Evolutionary conservation across 2,329 filamentous ascomycete species (phyloP), one percentile per base, ranked within the genome.

Genomic region (Ilyonectria sp.): DNA sequence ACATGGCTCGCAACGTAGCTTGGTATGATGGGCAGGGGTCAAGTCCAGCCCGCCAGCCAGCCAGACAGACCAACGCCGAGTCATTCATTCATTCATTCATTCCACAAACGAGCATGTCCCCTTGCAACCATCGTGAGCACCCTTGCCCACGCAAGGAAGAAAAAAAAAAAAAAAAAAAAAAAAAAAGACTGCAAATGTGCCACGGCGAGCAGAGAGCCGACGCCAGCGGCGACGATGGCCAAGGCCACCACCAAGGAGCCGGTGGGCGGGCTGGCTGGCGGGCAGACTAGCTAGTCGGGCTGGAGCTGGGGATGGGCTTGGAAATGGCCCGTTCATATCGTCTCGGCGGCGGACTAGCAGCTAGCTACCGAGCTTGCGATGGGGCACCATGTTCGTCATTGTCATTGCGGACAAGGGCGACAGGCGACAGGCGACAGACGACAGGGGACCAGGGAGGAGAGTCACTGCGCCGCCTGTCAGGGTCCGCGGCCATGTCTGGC

Each of bases 341-440:
- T 55, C 65, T 66, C 65, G 61, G 60, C 49, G 47, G 62, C 63
- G 37, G 65, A 46, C 74, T 75, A 75, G 62, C 64, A 68, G 69
- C 60, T 72, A 75, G 74, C 73, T 75, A 75, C 73, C 73, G 73
- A 75, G 68, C 71, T 69, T 75, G 66, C 60, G 65, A 71, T 74
- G 70, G 73, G 64, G 70, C 70, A 71, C 65, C 69, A 74, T 73
- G 71, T 73, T 74, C 73, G 72, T 75, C 73, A 75, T 74, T 74
- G 66, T 65, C 66, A 67, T 67, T 63, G 69, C 56, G 58, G 65
- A 66, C 67, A 63, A 72, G 70, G 71, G 53, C 2, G 56, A 63
- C 59, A 60, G 33, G 65, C 68, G 55, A 65, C 65, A 21, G 21
- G 21, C 21, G 21, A 21, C 21, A 21, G 33, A 63, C 68, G 55